phyloP scores from a whole-genome alignment of 2,329 filamentous ascomycete genomes.

The Fusarium napiforme region DNA sequence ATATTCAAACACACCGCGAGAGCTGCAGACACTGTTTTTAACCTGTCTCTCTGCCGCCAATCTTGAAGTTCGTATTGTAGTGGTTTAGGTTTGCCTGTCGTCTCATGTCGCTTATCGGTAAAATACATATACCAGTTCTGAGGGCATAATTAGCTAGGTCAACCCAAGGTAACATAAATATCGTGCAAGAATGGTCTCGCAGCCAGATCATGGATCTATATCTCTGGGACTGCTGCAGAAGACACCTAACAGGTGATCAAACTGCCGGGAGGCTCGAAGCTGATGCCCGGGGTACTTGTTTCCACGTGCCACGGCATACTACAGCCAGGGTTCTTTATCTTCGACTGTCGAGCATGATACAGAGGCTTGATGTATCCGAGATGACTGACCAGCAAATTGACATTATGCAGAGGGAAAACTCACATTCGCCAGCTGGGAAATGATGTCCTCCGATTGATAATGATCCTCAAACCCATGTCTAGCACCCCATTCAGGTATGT shows the following conservation, averaged over 20 bases:
- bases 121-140: constrained; percentile 99
- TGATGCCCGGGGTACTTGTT: not conserved
- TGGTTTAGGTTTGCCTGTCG: constrained; percentile 85
- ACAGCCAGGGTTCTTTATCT: not conserved
- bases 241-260: not conserved
- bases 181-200: not conserved
- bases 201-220: not conserved
- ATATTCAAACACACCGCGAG: constrained; percentile 96
- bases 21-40: constrained; percentile 96
- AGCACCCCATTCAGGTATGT: constrained; percentile 65
- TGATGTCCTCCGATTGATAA: constrained; percentile 89
- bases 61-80: constrained; percentile 78
- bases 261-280: not conserved
- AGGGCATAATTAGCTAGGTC: constrained; percentile 22
- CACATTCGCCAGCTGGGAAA: constrained; percentile 84
- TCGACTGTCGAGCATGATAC: constrained; percentile 9
- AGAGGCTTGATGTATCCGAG: constrained; percentile 51
- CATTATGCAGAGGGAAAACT: constrained; percentile 51
- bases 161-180: not conserved
- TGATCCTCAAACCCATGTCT: constrained; percentile 94
- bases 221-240: not conserved
- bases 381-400: constrained; percentile 16
- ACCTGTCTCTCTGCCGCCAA: constrained; percentile 95
- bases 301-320: constrained; percentile 5
- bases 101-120: constrained; percentile 97